Evolutionary conservation across 2,329 filamentous ascomycete species (phyloP).

Genomic region (Monilinia aucupariae): DNA sequence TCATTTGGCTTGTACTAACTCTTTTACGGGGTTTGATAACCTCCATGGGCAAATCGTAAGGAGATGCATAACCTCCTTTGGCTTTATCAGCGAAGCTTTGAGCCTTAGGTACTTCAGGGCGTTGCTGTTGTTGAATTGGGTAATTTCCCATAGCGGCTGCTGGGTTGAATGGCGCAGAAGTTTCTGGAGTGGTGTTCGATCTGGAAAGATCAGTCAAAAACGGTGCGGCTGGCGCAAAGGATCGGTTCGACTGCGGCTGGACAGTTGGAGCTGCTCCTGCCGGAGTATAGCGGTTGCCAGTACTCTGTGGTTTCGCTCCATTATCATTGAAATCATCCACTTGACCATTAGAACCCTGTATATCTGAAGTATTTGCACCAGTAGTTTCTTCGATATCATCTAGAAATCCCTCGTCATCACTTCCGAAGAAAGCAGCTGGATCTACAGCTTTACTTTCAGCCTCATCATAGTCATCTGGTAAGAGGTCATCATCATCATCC

Average conservation of each 20-base stretch:
- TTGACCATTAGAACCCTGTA: constrained; percentile 33
- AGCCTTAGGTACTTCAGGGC: constrained; percentile 49
- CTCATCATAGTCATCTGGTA: constrained; percentile 50
- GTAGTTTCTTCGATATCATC: constrained; percentile 45
- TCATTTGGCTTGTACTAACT: constrained; percentile 46
- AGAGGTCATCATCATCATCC: constrained; percentile 51
- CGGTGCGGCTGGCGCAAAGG: constrained; percentile 31
- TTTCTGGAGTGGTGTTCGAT: constrained; percentile 17
- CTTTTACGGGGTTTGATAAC: constrained; percentile 67
- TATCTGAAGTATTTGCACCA: constrained; percentile 25
- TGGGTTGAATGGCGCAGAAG: constrained; percentile 24
- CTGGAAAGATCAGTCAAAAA: constrained; percentile 33
- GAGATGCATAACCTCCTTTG: constrained; percentile 88
- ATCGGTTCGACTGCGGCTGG: constrained; percentile 21
- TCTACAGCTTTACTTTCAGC: constrained; percentile 48
- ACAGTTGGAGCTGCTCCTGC: constrained; percentile 17
- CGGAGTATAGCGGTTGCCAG: constrained; percentile 32
- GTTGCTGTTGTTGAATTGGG: constrained; percentile 31
- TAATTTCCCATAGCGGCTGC: constrained; percentile 23
- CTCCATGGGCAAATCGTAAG: constrained; percentile 91
- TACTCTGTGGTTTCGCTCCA: constrained; percentile 21
- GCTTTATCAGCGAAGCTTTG: constrained; percentile 88
- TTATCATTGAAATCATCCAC: constrained; percentile 24
- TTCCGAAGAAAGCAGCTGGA: constrained; percentile 63
- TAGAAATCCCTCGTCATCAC: constrained; percentile 80